Conservation (phyloP, 2,329 filamentous ascomycete genomes). For the Aspergillus hiratsukae region DNA sequence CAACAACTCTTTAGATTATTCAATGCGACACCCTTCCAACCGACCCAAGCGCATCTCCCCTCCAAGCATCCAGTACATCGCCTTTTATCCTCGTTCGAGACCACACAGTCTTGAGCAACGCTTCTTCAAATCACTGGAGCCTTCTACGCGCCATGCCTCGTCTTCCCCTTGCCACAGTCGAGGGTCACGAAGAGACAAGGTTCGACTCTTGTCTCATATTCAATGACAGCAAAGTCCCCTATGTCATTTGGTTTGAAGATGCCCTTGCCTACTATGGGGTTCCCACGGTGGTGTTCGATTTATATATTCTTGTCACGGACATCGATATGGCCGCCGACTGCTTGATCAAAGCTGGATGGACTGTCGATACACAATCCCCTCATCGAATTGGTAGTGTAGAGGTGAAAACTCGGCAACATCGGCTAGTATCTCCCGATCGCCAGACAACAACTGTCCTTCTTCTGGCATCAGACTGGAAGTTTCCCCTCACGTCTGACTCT, state of each 20-base stretch:
- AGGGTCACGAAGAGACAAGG: not conserved
- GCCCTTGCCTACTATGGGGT: constrained; percentile 12
- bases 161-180: not conserved
- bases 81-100: too few relatives aligned
- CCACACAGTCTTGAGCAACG: too few relatives aligned
- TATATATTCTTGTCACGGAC: constrained; percentile 8
- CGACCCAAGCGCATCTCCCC: too few relatives aligned
- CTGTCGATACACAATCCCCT: constrained; percentile 1
- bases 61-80: too few relatives aligned
- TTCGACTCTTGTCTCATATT: not conserved
- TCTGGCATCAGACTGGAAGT: constrained; percentile 14
- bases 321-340: constrained; percentile 7
- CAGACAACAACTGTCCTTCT: constrained; percentile 12
- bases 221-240: not conserved
- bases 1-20: too few relatives aligned
- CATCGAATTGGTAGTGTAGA: constrained; percentile 5
- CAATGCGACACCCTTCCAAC: too few relatives aligned
- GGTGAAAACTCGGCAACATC: constrained; percentile 9
- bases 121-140: too few relatives aligned
- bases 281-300: constrained; percentile 12
- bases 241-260: constrained; percentile 10
- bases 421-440: constrained; percentile 7
- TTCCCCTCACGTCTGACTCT: constrained; percentile 4
- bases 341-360: constrained; percentile 12
- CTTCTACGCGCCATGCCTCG: not conserved